Base-by-base conservation (phyloP, 179 eudicot genomes). In the Corrigiola litoralis region DNA sequence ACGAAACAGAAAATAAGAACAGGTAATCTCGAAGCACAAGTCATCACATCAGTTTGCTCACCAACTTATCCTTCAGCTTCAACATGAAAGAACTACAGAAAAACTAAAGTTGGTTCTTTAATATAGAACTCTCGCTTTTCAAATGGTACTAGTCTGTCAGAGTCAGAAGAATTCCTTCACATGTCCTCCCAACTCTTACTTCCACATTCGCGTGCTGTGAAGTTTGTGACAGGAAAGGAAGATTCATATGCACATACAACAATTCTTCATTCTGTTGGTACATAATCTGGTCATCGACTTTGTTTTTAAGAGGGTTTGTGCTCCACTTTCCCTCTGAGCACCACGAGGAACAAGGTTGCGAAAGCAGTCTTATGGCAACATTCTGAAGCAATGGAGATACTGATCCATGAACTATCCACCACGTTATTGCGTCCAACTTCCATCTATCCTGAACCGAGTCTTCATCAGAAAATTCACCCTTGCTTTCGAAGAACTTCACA, bases 381-480 rank as follows among this genome's bases (percentile, higher is more conserved):
- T 50, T 50, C 25, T 50, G 55, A 50, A 50, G 55, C 55, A 50
- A 50, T 11, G 55, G 55, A 6, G 55, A 11, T 9, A 31, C n/a
- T 24, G 55, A 29, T 25, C 55, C 55, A 21, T 50, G 55, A 25
- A 50, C 5, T 25, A 50, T 14, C 55, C 31, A 50, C 55, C 55
- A 50, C 25, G 32, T 21, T 31, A 5, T 9, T 21, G 55, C 32
- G 25, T 50, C 55, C 55, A 50, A 25, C 32, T 50, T 4, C 32
- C 14, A 50, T 24, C 55, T 50, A 25, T 50, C 55, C n/a, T 25
- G 31, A 2, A 50, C 12, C 6, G 32, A 50, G 55, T 50, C 55
- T 50, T 50, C 53, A 48, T 21, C 55, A 10, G 55, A 50, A 50
- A 50, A 50, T n/a, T 50, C 55, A 50, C 32, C 32, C 55, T 20